These are phyloP conservation scores for Aegilops longissima DNA, from an alignment of 176 grass and related monocot species.

Conservation along the genomic window DNA sequence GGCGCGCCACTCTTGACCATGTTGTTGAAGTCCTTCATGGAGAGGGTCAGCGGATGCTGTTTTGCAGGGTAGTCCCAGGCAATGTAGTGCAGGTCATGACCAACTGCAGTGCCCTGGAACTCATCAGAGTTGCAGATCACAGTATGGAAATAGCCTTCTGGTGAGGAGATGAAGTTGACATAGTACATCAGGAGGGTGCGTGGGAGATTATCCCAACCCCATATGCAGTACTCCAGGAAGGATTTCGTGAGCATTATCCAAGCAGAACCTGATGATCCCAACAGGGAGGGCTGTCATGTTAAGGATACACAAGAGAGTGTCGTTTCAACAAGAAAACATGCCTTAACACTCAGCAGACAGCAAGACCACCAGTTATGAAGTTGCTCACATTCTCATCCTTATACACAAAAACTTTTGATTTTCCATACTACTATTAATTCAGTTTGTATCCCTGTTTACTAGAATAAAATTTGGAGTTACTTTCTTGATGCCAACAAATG, in stretches of 20 bases:
- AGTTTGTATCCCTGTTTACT: slow-evolving; percentile 1
- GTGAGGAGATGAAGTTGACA: slow-evolving; percentile 86
- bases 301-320: neutral
- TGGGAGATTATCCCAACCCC: slow-evolving; percentile 89
- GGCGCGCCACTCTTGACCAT: slow-evolving; percentile 78
- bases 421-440: neutral
- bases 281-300: neutral
- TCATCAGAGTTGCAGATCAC: slow-evolving; percentile 79
- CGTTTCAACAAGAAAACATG: neutral
- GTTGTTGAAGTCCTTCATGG: slow-evolving; percentile 65
- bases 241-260: slow-evolving; percentile 83
- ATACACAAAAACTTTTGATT: neutral
- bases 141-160: slow-evolving; percentile 94
- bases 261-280: slow-evolving; percentile 62
- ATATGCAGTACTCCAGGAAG: slow-evolving; percentile 88
- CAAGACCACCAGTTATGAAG: neutral
- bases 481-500: neutral
- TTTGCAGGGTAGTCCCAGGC: slow-evolving; percentile 87
- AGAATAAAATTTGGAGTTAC: neutral
- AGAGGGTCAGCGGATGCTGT: slow-evolving; percentile 76
- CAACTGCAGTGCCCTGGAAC: slow-evolving; percentile 61
- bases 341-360: neutral
- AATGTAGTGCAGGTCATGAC: slow-evolving; percentile 88
- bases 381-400: neutral
- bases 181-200: slow-evolving; percentile 86